Evolutionary conservation across 768 basidiomycete species (phyloP), one percentile per base, ranked within the genome.

Genomic region (Royoungia palumana): DNA sequence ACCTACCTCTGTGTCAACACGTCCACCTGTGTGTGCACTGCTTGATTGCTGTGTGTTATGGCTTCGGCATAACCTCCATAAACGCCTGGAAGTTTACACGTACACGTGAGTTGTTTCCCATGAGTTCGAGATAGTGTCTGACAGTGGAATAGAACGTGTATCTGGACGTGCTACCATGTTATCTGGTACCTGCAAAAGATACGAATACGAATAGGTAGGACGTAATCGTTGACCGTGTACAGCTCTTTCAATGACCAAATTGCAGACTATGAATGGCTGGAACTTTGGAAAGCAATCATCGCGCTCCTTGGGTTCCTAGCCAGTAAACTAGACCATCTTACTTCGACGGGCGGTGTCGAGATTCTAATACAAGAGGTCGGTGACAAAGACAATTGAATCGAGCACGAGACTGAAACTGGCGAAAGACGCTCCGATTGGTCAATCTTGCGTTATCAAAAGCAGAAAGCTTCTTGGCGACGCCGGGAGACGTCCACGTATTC

Each of bases 31-130:
- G 21, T 82, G 81, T 55, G 77, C 82, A 4, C 47, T 87, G 20
- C 58, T 87, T n/a, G 84, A 87, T 60, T 85, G 81, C 48, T 83
- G 80, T 55, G 72, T 83, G 6, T 69, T 87, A 13, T 87, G 83
- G 83, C 63, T 86, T 22, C 78, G 82, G 16, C 85, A 88, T 55
- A 86, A 85, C 58, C 66, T 87, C 25, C 81, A 85, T 47, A 83
- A 77, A 55, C 75, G 71, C 24, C 65, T 87, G 5, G 81, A 85
- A 49, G 75, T 78, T 0, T 68, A 72, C 24, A 76, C 77, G 6
- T 85, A 84, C 55, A 66, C 71, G 85, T 83, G 56, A 38, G 81
- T 64, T 17, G 12, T 27, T 39, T 43, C 19, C 7, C 12, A 17
- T 19, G 14, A 42, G 21, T 16, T 13, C 17, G 7, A 35, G 21